Evolutionary conservation across 23 red algal species (phyloP).

Genomic region (Agarophyton chilense): DNA sequence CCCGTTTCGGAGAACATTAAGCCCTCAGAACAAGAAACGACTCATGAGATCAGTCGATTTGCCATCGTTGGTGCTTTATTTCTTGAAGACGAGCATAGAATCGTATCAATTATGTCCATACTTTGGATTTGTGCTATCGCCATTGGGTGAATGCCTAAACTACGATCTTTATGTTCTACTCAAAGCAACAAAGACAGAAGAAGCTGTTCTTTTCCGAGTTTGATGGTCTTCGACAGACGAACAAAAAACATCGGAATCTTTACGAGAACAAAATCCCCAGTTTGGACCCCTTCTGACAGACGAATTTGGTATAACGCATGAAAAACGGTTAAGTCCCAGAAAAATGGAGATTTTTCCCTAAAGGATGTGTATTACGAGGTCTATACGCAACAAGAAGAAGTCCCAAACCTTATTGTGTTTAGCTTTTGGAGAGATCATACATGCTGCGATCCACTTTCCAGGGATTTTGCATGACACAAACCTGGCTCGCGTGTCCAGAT

Average conservation of each 20-base stretch:
- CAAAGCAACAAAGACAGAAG: neutral
- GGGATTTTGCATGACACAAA: neutral
- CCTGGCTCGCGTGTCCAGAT: neutral
- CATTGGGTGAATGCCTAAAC: slow-evolving; percentile 10
- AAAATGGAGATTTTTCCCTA: too few species aligned
- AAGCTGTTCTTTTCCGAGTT: neutral
- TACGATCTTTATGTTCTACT: neutral
- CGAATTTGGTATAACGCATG: slow-evolving; percentile 17
- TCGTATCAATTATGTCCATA: neutral
- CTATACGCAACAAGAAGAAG: neutral
- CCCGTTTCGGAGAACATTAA: neutral
- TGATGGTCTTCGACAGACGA: neutral
- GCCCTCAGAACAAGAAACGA: neutral
- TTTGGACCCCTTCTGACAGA: neutral
- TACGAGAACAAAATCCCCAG: neutral
- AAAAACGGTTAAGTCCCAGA: neutral
- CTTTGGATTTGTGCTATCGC: slow-evolving; percentile 40
- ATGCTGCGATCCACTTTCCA: neutral
- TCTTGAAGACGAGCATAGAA: neutral
- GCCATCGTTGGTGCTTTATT: neutral
- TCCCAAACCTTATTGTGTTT: neutral
- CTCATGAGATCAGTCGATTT: slow-evolving; percentile 6
- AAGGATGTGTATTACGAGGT: neutral
- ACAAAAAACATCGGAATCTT: too few species aligned
- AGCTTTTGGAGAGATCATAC: neutral